Evolutionary conservation across 1,284 basidiomycete species (phyloP), one percentile per base, ranked within the genome.

Genomic region (Sporisorium sorghi): DNA sequence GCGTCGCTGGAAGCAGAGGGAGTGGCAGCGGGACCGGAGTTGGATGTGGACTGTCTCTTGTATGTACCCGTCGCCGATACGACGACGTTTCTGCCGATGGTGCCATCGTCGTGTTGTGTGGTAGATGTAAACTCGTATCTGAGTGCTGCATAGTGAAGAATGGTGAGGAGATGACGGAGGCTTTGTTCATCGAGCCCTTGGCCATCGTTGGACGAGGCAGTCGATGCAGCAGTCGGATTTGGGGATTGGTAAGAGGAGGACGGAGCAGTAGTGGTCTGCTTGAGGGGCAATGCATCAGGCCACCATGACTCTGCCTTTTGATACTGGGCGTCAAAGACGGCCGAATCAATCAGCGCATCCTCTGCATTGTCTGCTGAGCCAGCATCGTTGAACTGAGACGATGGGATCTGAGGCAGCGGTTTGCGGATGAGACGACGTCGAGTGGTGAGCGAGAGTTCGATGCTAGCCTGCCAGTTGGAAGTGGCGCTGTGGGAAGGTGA

Each of bases 401-500:
- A 55, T n/a, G 78, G 78, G 12, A 78, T 37, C 33, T 70, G 61
- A 2, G 78, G 78, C n/a, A 80, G 58, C 3, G 78, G 77, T 52
- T 80, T 80, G 53, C 78, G 74, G 37, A 80, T 79, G 58, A 80
- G 75, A 21, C 78, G 67, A 15, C 76, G 64, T 6, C 72, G 70
- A 2, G 78, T 80, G n/a, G 76, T 72, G 11, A 78, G 60, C 21
- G 72, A 76, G 35, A 78, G 67, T 30, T 78, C 73, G 60, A 76
- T 61, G 64, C 73, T 72, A 3, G 69, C 64, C 37, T 72, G 64
- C 73, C 73, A 76, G 39, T 76, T 71, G 42, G 73, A 76, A 40
- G 59, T 43, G 15, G 67, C 58, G 49, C 60, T 50, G 3, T 56
- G 52, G 14, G 55, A 44, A 35, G 51, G 37, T 17, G 63, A 51